Percentiles rank a stretch among this genome's conserved stretches.
phyloP scores from a whole-genome alignment of 2,329 filamentous ascomycete genomes.

The Fusarium mangiferae region DNA sequence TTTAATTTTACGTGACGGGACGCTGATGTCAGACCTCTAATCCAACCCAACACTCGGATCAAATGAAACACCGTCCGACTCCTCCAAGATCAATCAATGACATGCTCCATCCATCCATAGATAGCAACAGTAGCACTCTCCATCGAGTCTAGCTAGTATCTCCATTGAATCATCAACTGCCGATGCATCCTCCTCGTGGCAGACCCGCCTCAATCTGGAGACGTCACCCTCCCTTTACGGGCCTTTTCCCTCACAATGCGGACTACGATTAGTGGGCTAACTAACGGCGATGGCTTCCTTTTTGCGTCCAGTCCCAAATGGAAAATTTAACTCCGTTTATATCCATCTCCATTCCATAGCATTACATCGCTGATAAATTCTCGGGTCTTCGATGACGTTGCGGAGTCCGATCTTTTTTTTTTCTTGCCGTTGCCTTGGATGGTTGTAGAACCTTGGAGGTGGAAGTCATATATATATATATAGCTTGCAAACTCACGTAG shows the following conservation, averaged over 20 bases:
- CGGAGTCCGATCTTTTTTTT: not conserved
- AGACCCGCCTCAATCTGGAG: constrained; percentile 18
- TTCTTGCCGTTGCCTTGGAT: not conserved
- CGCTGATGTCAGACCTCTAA: constrained; percentile 33
- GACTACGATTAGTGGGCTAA: not conserved
- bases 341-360: constrained; percentile 3
- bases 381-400: constrained; percentile 25
- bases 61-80: not conserved
- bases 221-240: constrained; percentile 4
- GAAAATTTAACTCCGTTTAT: constrained; percentile 21
- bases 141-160: not conserved
- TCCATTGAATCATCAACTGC: not conserved
- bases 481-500: constrained; percentile 1
- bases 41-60: not conserved
- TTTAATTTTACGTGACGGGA: not conserved
- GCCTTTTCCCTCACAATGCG: not conserved
- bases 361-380: constrained; percentile 29
- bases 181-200: constrained; percentile 14
- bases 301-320: not conserved
- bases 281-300: constrained; percentile 31
- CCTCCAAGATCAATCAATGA: not conserved
- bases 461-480: not conserved
- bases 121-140: not conserved
- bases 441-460: constrained; percentile 1
- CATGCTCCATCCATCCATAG: not conserved